Evolutionary conservation across 2,329 filamentous ascomycete genomes (phyloP).

Genomic region (Trichoderma simmonsii): DNA sequence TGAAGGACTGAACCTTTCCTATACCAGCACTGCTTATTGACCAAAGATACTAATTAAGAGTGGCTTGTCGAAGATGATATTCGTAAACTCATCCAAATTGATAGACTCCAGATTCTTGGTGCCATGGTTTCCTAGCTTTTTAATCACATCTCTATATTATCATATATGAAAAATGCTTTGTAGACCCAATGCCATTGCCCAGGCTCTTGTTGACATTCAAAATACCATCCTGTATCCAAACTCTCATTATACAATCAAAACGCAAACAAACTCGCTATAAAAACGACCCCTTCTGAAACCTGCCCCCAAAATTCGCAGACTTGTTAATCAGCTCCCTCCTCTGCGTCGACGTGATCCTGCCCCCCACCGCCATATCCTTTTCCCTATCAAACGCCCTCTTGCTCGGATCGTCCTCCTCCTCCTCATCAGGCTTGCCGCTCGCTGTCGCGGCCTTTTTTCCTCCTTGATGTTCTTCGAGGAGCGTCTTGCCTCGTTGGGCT

Average conservation of each 20-base stretch:
- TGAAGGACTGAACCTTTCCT: background rate
- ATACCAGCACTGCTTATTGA: background rate
- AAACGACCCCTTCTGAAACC: conserved; percentile 75
- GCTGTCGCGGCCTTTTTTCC: conserved; percentile 53
- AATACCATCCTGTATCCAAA: background rate
- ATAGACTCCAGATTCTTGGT: conserved; percentile 16
- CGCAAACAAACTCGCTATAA: conserved; percentile 35
- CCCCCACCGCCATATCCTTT: conserved; percentile 84
- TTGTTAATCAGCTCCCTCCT: conserved; percentile 75
- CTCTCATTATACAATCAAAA: background rate
- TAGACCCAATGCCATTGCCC: background rate
- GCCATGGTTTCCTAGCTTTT: conserved; percentile 20
- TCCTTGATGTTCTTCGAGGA: conserved; percentile 54
- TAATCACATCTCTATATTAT: background rate
- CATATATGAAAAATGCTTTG: too few relatives aligned
- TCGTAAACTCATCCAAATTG: conserved; percentile 18
- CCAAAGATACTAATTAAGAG: background rate
- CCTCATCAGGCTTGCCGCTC: conserved; percentile 38
- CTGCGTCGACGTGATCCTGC: conserved; percentile 69
- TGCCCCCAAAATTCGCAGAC: conserved; percentile 74
- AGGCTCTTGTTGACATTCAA: too few relatives aligned
- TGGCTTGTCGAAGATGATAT: conserved; percentile 13
- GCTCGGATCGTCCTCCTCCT: conserved; percentile 87
- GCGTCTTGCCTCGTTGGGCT: conserved; percentile 53
- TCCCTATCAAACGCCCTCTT: conserved; percentile 84